These are phyloP conservation scores for Metarhizium sp. DNA, from an alignment of 2,329 filamentous ascomycete species.

Conservation along the genomic window DNA sequence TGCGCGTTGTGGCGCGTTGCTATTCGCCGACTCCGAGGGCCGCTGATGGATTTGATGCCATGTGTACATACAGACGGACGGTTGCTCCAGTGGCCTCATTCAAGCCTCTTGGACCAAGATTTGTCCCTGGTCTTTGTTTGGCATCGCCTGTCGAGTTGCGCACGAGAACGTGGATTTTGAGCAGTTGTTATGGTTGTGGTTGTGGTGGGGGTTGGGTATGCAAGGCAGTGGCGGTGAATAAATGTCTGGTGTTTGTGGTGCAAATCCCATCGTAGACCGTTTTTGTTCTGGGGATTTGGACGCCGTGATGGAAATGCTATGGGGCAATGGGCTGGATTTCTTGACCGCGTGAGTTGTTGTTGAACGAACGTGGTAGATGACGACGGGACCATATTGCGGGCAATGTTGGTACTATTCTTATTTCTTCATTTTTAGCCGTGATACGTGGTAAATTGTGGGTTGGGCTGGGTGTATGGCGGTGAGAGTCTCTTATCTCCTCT, in stretches of 20 bases:
- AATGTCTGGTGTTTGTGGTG: background rate
- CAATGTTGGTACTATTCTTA: background rate
- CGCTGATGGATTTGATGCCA: background rate
- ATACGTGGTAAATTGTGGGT: background rate
- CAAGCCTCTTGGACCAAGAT: background rate
- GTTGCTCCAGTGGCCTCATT: background rate
- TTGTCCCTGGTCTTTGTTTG: background rate
- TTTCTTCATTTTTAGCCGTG: background rate
- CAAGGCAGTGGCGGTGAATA: background rate
- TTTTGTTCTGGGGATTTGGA: background rate
- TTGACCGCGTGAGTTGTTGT: background rate
- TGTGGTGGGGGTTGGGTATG: background rate
- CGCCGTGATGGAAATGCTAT: background rate
- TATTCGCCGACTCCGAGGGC: background rate
- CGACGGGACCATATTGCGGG: background rate
- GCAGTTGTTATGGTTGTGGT: background rate
- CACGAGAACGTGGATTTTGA: background rate
- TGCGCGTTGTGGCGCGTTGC: constrained; percentile 1
- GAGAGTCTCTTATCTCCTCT: background rate
- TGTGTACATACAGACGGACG: background rate
- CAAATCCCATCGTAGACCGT: background rate
- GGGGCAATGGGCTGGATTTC: background rate
- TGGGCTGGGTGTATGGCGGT: background rate
- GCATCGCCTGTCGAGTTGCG: background rate
- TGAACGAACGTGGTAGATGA: background rate